phyloP scores from a whole-genome alignment of 2,329 filamentous ascomycete species.

The Neofusicoccum parvum region DNA sequence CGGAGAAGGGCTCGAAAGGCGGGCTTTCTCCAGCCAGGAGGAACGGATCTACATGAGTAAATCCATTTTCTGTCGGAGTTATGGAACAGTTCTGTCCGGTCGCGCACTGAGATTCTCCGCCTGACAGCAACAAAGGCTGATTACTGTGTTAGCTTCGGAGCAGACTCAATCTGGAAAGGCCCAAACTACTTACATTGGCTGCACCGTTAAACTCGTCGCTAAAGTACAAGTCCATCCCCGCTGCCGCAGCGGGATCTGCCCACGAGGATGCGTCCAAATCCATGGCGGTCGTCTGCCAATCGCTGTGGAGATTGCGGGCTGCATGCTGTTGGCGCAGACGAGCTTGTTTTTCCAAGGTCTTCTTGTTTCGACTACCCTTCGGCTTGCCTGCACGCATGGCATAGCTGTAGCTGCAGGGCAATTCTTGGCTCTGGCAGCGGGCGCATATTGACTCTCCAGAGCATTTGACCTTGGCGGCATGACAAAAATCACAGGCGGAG shows the following conservation, averaged over 20 bases:
- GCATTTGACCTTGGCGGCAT: constrained; percentile 16
- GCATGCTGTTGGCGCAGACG: not conserved
- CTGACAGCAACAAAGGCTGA: not conserved
- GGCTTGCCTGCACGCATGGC: constrained; percentile 17
- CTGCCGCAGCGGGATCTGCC: not conserved
- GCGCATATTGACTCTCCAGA: constrained; percentile 8
- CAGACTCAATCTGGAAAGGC: not conserved
- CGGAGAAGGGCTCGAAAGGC: not conserved
- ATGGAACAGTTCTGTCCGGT: not conserved
- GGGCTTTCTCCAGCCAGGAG: not conserved
- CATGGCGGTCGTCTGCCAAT: not conserved
- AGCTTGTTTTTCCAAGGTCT: constrained; percentile 13
- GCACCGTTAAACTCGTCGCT: not conserved
- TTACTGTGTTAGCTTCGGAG: not conserved
- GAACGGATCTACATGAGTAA: not conserved
- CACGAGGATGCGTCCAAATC: not conserved
- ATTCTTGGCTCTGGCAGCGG: constrained; percentile 1
- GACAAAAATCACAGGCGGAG: constrained; percentile 17
- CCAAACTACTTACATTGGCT: not conserved
- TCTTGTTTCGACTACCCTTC: constrained; percentile 15
- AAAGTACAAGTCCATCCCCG: not conserved
- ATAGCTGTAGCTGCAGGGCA: constrained; percentile 18
- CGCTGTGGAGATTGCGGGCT: not conserved
- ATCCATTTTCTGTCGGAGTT: not conserved
- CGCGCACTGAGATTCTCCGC: not conserved